Base-by-base conservation (phyloP, 2,329 filamentous ascomycete genomes). In the Parastagonospora avenae region DNA sequence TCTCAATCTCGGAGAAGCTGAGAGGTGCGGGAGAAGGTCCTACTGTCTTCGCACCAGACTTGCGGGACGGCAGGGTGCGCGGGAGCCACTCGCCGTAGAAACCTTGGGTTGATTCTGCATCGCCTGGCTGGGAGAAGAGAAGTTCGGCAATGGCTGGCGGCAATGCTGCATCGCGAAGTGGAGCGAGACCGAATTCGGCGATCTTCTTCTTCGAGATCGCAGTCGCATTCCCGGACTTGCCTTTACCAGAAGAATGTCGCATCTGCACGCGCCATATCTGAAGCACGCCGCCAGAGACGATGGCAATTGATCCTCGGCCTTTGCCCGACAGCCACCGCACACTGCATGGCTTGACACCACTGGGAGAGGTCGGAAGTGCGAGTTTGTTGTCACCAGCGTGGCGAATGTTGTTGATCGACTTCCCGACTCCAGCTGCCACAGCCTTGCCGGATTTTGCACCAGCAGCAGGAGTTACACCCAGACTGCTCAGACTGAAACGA, bases 1-100 rank as follows among this genome's bases (percentile, higher is more conserved):
- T 96, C 69, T 99, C 94, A 59, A 96, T 95, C 77, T 97, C 92
- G 5, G 91, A 91, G 84, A 92, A 70, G 77, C 70, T 73, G 16
- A 74, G 54, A 12, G 71, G 71, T 12, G 89, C 70, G 76, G 90
- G 73, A 1, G 66, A 52, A 2, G 58, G 45, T 2, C 36, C 51
- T 6, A 44, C 27, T 14, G 44, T 46, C 52, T 62, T 61, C 15
- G 41, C 15, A 12, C 54, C 55, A 15, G 50, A 38, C 29, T 67
- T 70, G 10, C 62, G 68, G 38, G 51, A 48, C 12, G 70, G 68
- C 2, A 73, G 42, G 27, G 58, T 54, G 19, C 71, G 67, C 33
- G 68, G 68, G 9, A 73, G 47, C 70, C 70, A 73, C 47, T 74
- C 71, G 33, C 69, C 70, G 30, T 72, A 68, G 11, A 66, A 35